Conservation (phyloP, 148 eudicot genomes). For the Silene uniflora region DNA sequence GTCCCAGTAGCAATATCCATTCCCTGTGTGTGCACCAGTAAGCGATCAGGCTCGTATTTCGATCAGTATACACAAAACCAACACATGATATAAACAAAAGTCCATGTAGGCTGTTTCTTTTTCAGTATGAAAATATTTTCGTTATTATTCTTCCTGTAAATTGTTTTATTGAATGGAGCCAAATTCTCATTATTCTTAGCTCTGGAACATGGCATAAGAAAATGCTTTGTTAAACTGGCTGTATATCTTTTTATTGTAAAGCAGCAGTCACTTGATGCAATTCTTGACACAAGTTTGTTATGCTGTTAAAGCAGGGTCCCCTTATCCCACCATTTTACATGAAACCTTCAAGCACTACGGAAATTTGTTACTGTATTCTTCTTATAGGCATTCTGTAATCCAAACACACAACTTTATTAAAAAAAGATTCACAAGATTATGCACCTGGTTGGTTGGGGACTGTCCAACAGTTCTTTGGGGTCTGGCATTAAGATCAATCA, state of each 20-base stretch:
- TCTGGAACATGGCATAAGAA: not conserved
- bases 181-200: not conserved
- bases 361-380: too few relatives aligned
- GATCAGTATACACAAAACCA: not conserved
- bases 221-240: not conserved
- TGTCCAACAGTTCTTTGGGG: constrained; percentile 59
- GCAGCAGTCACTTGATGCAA: not conserved
- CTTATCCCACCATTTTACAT: too few relatives aligned
- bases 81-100: not conserved
- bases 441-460: constrained; percentile 58
- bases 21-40: constrained; percentile 34
- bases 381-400: not conserved
- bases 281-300: not conserved
- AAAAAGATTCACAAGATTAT: not conserved
- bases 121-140: not conserved
- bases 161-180: not conserved
- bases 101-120: not conserved
- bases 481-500: constrained; percentile 78
- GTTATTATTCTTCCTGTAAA: not conserved
- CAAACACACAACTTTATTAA: not conserved
- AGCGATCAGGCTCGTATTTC: not conserved
- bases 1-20: constrained; percentile 37
- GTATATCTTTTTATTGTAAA: not conserved
- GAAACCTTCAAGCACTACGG: too few relatives aligned
- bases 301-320: too few relatives aligned